Evolutionary conservation across 208 protist genomes (phyloP), one percentile per base, ranked within the genome.

Genomic region (Leishmania lainsoni): DNA sequence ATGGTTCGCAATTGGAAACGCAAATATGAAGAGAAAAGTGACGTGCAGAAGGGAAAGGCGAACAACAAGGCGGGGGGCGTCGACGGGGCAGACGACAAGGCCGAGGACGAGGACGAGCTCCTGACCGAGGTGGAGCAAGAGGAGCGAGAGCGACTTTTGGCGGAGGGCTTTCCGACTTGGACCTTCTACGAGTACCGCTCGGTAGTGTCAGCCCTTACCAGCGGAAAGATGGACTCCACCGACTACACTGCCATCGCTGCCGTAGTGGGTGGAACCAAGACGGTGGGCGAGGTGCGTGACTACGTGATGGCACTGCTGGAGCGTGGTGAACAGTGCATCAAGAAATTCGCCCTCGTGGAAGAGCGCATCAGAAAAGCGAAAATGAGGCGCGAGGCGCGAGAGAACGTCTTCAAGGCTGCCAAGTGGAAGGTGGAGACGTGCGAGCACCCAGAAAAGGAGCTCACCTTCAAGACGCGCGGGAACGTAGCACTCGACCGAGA

Each of bases 401-500:
- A 95, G 61, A 90, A 92, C 71, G 45, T 85, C 16, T 79, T 95
- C 66, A 92, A 83, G 32, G 92, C 92, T 1, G 91, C 92, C 17
- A 89, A 86, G 82, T 95, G 91, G 91, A 97, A 97, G 83, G 92
- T 97, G 80, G 92, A 97, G 79, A 83, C 73, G 32, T 97, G 85
- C 78, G 91, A 90, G 5, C 74, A 86, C 51, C 92, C 91, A 17
- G 92, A 95, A 79, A 88, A 85, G 61, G 83, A 97, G 65, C 78
- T 95, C 35, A 83, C 63, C 42, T 94, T 96, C 76, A 81, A 85
- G 71, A 56, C 79, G 5, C 86, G 88, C 78, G 77, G 83, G 59
- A 80, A 86, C 56, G 39, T 73, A 42, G 81, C 81, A 29, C 87
- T 96, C 29, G 91, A 97, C 81, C 89, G 92, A 26, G 80, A 87